Conservation (phyloP, 1,284 basidiomycete genomes). For the Coniophora puteana region DNA sequence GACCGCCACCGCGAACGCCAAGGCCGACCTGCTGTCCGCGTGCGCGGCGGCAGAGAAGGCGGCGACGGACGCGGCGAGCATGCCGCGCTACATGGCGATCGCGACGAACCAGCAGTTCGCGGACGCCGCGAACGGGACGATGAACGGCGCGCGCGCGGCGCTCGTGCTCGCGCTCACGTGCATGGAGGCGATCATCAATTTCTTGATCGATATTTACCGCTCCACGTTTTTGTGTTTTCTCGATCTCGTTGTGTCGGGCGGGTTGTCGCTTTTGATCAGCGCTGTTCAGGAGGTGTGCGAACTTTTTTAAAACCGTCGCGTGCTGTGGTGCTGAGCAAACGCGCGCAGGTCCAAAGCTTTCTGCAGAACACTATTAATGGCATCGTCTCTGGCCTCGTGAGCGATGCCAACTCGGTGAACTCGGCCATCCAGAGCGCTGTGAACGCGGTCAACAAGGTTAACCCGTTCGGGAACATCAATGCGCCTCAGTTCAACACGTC, state of each 20-base stretch:
- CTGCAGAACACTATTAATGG: conserved; percentile 57
- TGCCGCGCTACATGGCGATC: conserved; percentile 85
- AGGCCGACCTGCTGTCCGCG: conserved; percentile 68
- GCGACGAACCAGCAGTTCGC: conserved; percentile 80
- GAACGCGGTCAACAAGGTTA: conserved; percentile 66
- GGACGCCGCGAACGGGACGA: conserved; percentile 73
- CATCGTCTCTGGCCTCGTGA: conserved; percentile 68
- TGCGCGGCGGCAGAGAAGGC: conserved; percentile 83
- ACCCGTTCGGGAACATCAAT: conserved; percentile 62
- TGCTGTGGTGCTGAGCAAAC: conserved; percentile 10
- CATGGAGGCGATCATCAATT: conserved; percentile 87
- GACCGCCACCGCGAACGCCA: conserved; percentile 64
- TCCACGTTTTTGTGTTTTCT: conserved; percentile 91
- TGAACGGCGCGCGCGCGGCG: conserved; percentile 72
- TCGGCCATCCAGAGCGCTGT: conserved; percentile 64
- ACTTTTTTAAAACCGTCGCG: background rate
- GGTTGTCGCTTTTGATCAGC: conserved; percentile 73
- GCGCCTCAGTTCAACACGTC: conserved; percentile 73
- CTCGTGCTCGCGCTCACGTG: conserved; percentile 74
- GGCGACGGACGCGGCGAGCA: conserved; percentile 75
- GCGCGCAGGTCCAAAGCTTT: conserved; percentile 62
- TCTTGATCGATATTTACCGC: conserved; percentile 89
- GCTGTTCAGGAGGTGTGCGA: conserved; percentile 77
- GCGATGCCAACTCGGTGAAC: conserved; percentile 67
- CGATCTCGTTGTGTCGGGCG: conserved; percentile 84